These are phyloP conservation scores for Onygena corvina DNA, from an alignment of 2,329 filamentous ascomycete genomes.

Conservation along the genomic window DNA sequence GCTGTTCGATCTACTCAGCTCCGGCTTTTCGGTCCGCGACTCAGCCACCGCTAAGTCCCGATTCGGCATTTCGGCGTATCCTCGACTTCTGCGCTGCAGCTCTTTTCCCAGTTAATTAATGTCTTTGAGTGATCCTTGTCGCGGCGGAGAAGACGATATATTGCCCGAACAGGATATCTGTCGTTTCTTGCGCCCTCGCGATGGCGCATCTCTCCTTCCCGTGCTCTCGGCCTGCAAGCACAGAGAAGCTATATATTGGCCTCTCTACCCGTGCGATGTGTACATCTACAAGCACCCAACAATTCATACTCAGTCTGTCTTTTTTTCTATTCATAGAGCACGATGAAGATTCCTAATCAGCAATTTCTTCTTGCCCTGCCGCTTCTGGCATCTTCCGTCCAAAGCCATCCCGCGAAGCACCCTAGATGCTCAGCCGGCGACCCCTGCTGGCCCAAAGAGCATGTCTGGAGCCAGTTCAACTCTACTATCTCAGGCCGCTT, in stretches of 20 bases:
- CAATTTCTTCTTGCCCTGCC: slow-evolving; percentile 5
- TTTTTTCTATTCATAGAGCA: background rate
- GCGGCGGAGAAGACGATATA: background rate
- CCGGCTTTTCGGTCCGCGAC: background rate
- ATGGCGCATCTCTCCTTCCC: background rate
- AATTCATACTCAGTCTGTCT: background rate
- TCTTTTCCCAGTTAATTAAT: background rate
- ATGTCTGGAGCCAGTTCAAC: slow-evolving; percentile 14
- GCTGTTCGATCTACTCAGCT: background rate
- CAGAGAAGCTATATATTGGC: background rate
- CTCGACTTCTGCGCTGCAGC: background rate
- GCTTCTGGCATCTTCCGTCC: background rate
- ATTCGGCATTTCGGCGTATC: slow-evolving; percentile 3
- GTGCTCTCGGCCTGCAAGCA: background rate
- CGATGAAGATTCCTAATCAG: slow-evolving; percentile 4
- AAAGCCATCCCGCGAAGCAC: background rate
- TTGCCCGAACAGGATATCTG: background rate
- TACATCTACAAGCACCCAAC: background rate
- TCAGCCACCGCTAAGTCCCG: background rate
- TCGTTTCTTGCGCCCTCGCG: background rate
- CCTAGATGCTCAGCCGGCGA: slow-evolving; percentile 15
- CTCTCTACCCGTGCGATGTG: background rate
- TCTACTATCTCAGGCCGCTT: slow-evolving; percentile 14
- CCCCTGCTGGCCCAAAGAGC: slow-evolving; percentile 15
- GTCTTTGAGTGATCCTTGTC: background rate